These are phyloP conservation scores for Aspergillus japonicus DNA, from an alignment of 2,329 filamentous ascomycete species.

Conservation along the genomic window DNA sequence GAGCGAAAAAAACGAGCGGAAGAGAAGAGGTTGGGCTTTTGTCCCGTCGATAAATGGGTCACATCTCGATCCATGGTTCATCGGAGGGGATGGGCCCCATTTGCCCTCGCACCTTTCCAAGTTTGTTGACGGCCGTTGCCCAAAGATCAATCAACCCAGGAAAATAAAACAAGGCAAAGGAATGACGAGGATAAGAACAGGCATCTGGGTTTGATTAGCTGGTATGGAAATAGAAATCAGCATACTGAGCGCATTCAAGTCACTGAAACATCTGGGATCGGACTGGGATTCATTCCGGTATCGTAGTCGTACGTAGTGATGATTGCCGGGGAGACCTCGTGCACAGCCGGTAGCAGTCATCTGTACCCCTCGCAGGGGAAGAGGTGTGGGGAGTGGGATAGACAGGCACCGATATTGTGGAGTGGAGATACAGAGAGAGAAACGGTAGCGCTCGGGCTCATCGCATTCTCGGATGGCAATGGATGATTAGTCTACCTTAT, in stretches of 20 bases:
- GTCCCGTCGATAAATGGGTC: not conserved
- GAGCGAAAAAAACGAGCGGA: not conserved
- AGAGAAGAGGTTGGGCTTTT: not conserved
- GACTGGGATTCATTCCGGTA: not conserved
- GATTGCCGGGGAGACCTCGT: not conserved
- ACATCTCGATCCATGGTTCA: constrained; percentile 4
- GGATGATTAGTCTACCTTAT: not conserved
- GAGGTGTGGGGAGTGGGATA: not conserved
- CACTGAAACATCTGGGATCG: not conserved
- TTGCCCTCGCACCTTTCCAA: not conserved
- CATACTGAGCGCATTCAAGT: not conserved
- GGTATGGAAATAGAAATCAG: constrained; percentile 3
- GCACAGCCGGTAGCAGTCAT: not conserved
- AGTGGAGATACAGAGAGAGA: not conserved
- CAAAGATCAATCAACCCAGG: not conserved
- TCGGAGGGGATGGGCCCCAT: not conserved
- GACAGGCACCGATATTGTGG: not conserved
- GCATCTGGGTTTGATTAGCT: not conserved
- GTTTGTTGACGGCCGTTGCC: constrained; percentile 6
- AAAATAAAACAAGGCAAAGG: not conserved
- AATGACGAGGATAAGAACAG: not conserved
- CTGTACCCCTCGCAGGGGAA: not conserved
- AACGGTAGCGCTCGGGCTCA: not conserved
- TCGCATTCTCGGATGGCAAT: not conserved
- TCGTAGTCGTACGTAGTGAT: not conserved